phyloP scores from a whole-genome alignment of 2,329 filamentous ascomycete genomes.

The Ophiostoma himal-ulmi region DNA sequence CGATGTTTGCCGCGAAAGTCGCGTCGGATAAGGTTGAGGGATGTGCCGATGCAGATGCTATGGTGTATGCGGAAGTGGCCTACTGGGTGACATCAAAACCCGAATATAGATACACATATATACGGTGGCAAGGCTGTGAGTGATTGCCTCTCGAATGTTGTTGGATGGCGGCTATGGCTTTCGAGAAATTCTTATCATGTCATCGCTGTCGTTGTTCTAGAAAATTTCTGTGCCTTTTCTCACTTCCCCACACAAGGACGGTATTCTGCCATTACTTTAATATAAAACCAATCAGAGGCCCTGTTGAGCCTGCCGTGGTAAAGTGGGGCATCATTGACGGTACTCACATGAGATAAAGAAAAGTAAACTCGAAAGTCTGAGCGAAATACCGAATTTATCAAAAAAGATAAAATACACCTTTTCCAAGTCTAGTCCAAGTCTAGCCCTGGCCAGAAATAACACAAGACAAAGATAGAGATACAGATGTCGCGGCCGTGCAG shows the following conservation, averaged over 20 bases:
- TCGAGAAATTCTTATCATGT: background rate
- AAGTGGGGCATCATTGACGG: background rate
- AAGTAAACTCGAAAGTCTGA: background rate
- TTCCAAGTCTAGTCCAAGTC: background rate
- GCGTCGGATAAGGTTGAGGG: background rate
- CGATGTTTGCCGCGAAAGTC: background rate
- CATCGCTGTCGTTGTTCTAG: background rate
- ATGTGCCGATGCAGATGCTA: background rate
- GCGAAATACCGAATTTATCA: background rate
- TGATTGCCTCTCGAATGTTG: background rate
- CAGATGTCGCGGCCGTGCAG: background rate
- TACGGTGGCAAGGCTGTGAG: background rate
- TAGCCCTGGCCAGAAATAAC: background rate
- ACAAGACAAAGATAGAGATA: background rate
- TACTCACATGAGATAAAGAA: background rate
- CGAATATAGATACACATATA: background rate
- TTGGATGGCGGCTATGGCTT: background rate
- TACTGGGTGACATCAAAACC: background rate
- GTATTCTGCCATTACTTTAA: constrained; percentile 9
- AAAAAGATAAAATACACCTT: background rate
- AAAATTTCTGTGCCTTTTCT: constrained; percentile 7
- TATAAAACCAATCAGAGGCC: background rate
- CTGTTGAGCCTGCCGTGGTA: background rate
- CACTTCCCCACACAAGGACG: constrained; percentile 6
- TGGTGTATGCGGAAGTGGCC: no score